A percentile compares a stretch with the other conserved stretches of the same genome.
Evolutionary conservation across 2,329 filamentous ascomycete species (phyloP).

Genomic region (Pseudogymnoascus sp.): DNA sequence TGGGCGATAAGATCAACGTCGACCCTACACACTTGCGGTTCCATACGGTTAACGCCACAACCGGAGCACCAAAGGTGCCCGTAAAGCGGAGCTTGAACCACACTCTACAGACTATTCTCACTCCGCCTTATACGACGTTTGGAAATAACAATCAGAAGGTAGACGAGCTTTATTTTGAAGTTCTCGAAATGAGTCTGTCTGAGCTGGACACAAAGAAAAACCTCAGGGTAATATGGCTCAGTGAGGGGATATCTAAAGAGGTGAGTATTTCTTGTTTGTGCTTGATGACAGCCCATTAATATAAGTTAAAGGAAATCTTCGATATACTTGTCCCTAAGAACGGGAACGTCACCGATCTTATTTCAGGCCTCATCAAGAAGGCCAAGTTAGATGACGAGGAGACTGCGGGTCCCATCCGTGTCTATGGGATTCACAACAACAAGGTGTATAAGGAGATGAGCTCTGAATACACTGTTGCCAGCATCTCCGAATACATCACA

Average conservation of each 20-base stretch:
- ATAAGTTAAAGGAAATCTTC: constrained; percentile 54
- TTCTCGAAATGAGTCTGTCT: constrained; percentile 86
- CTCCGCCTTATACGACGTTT: constrained; percentile 64
- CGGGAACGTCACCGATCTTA: constrained; percentile 70
- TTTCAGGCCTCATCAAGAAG: constrained; percentile 72
- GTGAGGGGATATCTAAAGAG: constrained; percentile 87
- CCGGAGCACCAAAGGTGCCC: constrained; percentile 67
- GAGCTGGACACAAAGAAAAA: constrained; percentile 91
- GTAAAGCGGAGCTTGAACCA: constrained; percentile 60
- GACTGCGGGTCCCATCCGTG: constrained; percentile 61
- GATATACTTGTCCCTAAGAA: constrained; percentile 86
- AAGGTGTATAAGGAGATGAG: constrained; percentile 76
- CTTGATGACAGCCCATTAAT: constrained; percentile 21
- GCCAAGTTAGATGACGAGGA: constrained; percentile 68
- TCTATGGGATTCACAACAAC: constrained; percentile 76
- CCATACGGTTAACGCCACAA: constrained; percentile 72
- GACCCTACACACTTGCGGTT: constrained; percentile 86
- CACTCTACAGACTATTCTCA: constrained; percentile 72
- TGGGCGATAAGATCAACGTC: constrained; percentile 68
- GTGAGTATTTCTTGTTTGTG: constrained; percentile 39
- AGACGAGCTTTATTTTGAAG: constrained; percentile 84
- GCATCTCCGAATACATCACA: constrained; percentile 77
- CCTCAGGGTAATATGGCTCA: constrained; percentile 75
- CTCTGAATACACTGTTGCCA: constrained; percentile 64
- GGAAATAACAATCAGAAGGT: constrained; percentile 61